Percentiles rank a stretch among this genome's conserved stretches.
These are phyloP conservation scores for Syzygium oleosum DNA, from an alignment of 345 rosid genomes.

Conservation along the genomic window DNA sequence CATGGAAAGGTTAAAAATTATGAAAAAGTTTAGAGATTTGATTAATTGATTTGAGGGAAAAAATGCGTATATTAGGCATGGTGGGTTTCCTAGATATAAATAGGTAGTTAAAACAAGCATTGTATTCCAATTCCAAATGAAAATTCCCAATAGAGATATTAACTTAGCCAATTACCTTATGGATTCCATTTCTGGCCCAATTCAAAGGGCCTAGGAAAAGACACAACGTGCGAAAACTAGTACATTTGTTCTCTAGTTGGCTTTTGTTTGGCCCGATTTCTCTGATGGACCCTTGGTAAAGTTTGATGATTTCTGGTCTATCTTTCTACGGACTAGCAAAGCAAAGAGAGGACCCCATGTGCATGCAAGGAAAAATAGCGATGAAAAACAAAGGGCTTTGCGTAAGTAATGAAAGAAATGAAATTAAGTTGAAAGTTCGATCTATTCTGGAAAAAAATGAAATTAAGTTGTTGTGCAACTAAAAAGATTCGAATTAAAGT, in stretches of 20 bases:
- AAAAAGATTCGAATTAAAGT: not conserved
- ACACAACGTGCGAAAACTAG: not conserved
- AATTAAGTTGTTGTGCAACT: not conserved
- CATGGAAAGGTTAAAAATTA: not conserved
- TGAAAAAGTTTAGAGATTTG: not conserved
- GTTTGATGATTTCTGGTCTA: not conserved
- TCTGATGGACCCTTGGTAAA: not conserved
- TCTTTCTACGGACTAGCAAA: not conserved
- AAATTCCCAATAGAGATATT: not conserved
- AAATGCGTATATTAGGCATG: not conserved
- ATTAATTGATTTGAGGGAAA: not conserved
- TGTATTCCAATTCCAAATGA: not conserved
- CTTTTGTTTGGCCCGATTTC: not conserved
- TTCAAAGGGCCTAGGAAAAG: not conserved
- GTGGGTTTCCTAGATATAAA: not conserved
- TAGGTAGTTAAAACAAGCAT: not conserved
- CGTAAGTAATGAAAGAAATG: not conserved
- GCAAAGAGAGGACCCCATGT: not conserved
- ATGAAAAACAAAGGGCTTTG: not conserved
- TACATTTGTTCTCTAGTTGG: not conserved
- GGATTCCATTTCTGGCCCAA: not conserved
- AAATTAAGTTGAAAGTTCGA: not conserved
- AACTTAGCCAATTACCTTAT: not conserved
- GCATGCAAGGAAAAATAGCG: not conserved
- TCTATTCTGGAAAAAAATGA: not conserved